Base-by-base conservation (phyloP, 1,284 basidiomycete species). In the Ceratobasidium sp. region DNA sequence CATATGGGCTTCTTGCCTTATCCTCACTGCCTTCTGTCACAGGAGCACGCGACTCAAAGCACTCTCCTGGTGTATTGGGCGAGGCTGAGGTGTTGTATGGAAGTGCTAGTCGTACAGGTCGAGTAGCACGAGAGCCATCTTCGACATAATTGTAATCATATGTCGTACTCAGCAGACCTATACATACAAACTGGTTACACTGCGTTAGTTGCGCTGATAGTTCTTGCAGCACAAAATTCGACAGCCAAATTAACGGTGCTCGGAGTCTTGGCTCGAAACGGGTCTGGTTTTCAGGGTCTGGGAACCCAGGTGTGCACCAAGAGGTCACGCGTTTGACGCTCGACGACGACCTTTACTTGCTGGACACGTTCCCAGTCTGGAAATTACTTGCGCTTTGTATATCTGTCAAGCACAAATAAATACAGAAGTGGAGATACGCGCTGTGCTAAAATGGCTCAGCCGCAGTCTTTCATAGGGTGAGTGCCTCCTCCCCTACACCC, bases 61-160 rank as follows among this genome's bases (percentile, higher is more conserved):
- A 92, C 77, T 78, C 79, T 5, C 84, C 91, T 16, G 86, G 86
- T 21, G 82, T 84, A 67, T 80, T 92, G 50, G 86, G 85, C 26
- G 85, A 87, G 77, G 81, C 88, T 11, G 91, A 93, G 81, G 84
- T 91, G 70, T 81, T 88, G 78, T 90, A 91, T 78, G 89, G 76
- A 35, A 72, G 59, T 23, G 71, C 74, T 26, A 63, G 59, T 26
- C 61, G 62, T 41, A 28, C 66, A 9, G 66, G 41, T 26, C 41
- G 28, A 32, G 8, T 35, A 47, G 43, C 41, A 14, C 26, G 54
- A 49, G 54, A 16, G 43, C 44, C 21, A 26, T 32, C 54, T 70
- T 58, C 54, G 28, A 26, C 57, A n/a, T 59, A 18, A 44, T 59
- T 59, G 57, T 59, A 28, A n/a, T 13, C 2, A 35, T 44, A 58